Conservation (phyloP, 2,329 filamentous ascomycete genomes). For the Gnomoniopsis smithogilvyi region DNA sequence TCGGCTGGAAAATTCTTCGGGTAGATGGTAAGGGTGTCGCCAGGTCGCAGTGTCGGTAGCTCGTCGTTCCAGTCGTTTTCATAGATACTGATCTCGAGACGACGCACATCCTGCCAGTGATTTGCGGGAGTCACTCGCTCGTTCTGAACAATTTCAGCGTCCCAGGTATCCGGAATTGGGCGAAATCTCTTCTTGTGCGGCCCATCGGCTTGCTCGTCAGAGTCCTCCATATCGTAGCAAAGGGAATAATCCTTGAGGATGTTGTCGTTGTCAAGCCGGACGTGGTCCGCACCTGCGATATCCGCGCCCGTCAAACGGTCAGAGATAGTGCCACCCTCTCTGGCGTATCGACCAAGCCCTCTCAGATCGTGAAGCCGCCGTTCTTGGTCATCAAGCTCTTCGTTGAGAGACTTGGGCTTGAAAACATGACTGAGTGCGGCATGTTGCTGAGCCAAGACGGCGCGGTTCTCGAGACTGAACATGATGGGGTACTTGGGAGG, state of each 20-base stretch:
- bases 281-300: conserved; percentile 18
- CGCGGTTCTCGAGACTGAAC: not conserved
- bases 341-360: not conserved
- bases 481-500: conserved; percentile 64
- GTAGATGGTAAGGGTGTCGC: conserved; percentile 76
- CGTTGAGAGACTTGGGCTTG: conserved; percentile 13
- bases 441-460: conserved; percentile 11
- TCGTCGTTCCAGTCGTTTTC: conserved; percentile 16
- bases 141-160: conserved; percentile 62
- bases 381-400: conserved; percentile 21
- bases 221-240: conserved; percentile 29
- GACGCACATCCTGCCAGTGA: conserved; percentile 94
- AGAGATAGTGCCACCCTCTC: conserved; percentile 3
- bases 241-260: conserved; percentile 32
- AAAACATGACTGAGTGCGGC: conserved; percentile 24
- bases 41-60: conserved; percentile 53
- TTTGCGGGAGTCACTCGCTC: conserved; percentile 66
- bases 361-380: conserved; percentile 5
- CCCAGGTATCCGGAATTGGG: conserved; percentile 54
- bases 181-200: conserved; percentile 36
- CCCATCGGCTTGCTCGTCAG: conserved; percentile 22
- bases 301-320: conserved; percentile 18
- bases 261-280: conserved; percentile 30
- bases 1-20: conserved; percentile 85
- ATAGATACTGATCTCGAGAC: conserved; percentile 59